Evolutionary conservation across 768 basidiomycete species (phyloP).

Genomic region (Dioszegia aurantiaca): DNA sequence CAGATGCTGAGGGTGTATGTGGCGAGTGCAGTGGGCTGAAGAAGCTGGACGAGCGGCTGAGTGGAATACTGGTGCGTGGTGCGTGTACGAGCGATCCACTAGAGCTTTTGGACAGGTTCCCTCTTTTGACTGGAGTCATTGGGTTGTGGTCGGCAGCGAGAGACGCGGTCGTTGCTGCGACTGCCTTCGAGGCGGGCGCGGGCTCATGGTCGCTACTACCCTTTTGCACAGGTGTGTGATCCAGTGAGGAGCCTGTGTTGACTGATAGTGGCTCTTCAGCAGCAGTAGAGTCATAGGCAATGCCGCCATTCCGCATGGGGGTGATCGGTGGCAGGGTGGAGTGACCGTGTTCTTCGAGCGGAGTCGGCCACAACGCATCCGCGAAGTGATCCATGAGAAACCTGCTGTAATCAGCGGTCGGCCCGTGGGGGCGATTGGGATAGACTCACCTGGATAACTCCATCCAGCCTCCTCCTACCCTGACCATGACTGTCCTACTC

Average conservation of each 20-base stretch:
- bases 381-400: slow-evolving; percentile 44
- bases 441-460: slow-evolving; percentile 77
- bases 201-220: too few species aligned
- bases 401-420: slow-evolving; percentile 20
- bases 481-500: slow-evolving; percentile 91
- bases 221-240: too few species aligned
- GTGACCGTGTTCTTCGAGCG: neutral
- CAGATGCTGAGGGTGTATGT: neutral
- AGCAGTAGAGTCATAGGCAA: neutral
- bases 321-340: neutral
- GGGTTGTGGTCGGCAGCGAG: neutral
- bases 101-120: neutral
- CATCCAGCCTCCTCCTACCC: slow-evolving; percentile 91
- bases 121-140: slow-evolving; percentile 1
- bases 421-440: neutral
- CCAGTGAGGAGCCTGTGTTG: too few species aligned
- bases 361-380: slow-evolving; percentile 16
- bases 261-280: neutral
- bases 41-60: slow-evolving; percentile 3
- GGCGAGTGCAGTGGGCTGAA: slow-evolving; percentile 9
- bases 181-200: too few species aligned
- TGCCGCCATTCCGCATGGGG: neutral
- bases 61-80: slow-evolving; percentile 1
- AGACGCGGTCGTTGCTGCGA: too few species aligned
- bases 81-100: neutral